Base-by-base conservation (phyloP, 345 rosid species). In the Aethionema arabicum region DNA sequence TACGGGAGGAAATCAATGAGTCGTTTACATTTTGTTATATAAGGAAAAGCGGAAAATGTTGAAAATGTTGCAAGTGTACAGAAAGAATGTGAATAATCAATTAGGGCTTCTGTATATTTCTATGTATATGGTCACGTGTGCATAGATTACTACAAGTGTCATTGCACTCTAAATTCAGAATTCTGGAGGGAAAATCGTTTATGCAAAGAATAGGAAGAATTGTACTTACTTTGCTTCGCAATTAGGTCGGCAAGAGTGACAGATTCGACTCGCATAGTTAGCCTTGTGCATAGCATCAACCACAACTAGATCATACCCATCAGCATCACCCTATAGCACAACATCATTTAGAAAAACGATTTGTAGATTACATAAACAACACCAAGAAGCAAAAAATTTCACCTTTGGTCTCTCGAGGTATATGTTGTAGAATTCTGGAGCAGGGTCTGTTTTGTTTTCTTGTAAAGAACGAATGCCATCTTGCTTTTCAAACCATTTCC, bases 221-320 rank as follows among this genome's bases (percentile, higher is more conserved):
- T 45, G 33, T 14, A 73, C 95, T 84, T 72, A 95, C 99, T 95
- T 95, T 32, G 99, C 99, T 80, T 90, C 96, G 64, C 99, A 95
- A 72, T 95, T 95, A 66, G 99, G 99, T 63, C 86, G 90, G 80
- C 99, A 95, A n/a, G 99, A 95, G 78, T 95, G 99, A 78, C 99
- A 95, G 15, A 95, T 95, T 66, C 99, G 90, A 72, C 99, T 95
- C 2, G 99, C 99, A 63, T 95, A 95, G 77, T 90, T 95, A 54
- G 99, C 99, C 72, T 87, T 95, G 70, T 95, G 99, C 99, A 95
- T 95, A 48, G 99, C 99, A 78, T 95, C 99, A 60, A 95, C 99
- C 43, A 95, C 99, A 65, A 95, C 97, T 74, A 95, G 78, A 83
- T 95, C 99, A 76, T 87, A 95, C 38, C 99, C 99, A 80, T 83